These are phyloP conservation scores for Incumbomyces delicatus DNA, from an alignment of 2,329 filamentous ascomycete genomes.

Conservation along the genomic window DNA sequence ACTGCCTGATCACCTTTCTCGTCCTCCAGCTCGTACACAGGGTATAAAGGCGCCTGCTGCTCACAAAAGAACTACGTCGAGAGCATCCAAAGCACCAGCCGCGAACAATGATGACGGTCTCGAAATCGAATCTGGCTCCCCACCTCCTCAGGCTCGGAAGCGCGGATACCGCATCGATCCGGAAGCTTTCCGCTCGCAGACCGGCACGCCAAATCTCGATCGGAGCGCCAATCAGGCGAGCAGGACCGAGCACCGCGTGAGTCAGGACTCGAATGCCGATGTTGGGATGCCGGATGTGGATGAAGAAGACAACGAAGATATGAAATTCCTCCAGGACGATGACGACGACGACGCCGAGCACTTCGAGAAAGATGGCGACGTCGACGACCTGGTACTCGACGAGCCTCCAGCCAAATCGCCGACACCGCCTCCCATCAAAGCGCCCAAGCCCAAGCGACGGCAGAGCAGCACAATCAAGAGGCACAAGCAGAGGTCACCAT, in stretches of 20 bases:
- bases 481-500: background rate
- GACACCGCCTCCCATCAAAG: conserved; percentile 7
- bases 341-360: conserved; percentile 25
- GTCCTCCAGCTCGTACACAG: background rate
- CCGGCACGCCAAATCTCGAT: conserved; percentile 12
- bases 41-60: background rate
- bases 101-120: conserved; percentile 30
- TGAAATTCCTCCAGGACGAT: conserved; percentile 25
- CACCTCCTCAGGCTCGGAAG: conserved; percentile 24
- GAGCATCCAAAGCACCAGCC: conserved; percentile 34
- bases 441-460: conserved; percentile 24
- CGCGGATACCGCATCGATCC: conserved; percentile 12
- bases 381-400: conserved; percentile 32
- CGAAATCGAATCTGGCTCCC: conserved; percentile 41
- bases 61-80: conserved; percentile 9
- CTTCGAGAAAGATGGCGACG: conserved; percentile 32
- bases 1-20: background rate
- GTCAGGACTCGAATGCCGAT: background rate
- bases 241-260: background rate
- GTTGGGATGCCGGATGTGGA: conserved; percentile 24
- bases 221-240: conserved; percentile 4
- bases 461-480: conserved; percentile 38
- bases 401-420: conserved; percentile 4
- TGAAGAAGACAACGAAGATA: conserved; percentile 25
- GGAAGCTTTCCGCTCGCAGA: conserved; percentile 16